Conservation (phyloP, 495 filamentous ascomycete genomes). For the Astrothelium subdiscretum region DNA sequence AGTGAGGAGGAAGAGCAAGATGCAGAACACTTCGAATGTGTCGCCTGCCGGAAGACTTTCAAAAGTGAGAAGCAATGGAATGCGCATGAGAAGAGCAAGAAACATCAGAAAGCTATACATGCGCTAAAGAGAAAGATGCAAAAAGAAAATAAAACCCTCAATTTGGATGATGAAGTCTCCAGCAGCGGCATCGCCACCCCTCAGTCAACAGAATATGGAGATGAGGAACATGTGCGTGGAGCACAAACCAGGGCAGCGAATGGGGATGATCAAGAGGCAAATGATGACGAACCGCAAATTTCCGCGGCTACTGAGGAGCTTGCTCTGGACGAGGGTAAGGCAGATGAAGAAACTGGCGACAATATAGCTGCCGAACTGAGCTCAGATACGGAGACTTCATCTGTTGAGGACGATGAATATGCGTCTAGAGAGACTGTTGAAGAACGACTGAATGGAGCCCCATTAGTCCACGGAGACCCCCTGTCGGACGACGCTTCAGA, state of each 20-base stretch:
- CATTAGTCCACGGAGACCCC: neutral
- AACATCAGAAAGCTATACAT: conserved; percentile 76
- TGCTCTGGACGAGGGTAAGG: conserved; percentile 6
- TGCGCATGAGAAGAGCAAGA: conserved; percentile 93
- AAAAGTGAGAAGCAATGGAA: conserved; percentile 87
- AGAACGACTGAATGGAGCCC: conserved; percentile 14
- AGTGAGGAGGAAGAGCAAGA: conserved; percentile 42
- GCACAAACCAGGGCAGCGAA: conserved; percentile 2
- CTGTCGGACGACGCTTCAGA: conserved; percentile 5
- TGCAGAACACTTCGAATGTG: conserved; percentile 65
- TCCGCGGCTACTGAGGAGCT: neutral
- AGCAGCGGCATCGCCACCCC: conserved; percentile 22
- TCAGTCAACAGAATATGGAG: conserved; percentile 33
- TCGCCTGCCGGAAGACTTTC: conserved; percentile 84
- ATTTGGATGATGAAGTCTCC: conserved; percentile 35
- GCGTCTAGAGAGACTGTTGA: conserved; percentile 22
- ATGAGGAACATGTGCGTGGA: conserved; percentile 19
- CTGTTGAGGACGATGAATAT: conserved; percentile 21
- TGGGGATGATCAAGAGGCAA: conserved; percentile 11
- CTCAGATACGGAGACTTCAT: conserved; percentile 1
- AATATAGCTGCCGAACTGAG: neutral
- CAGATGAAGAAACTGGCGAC: conserved; percentile 6
- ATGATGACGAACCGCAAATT: conserved; percentile 9
- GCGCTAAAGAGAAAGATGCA: conserved; percentile 73
- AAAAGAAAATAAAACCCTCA: conserved; percentile 52